Evolutionary conservation across 129 eudicot genomes (phyloP).

Genomic region (Tagetes erecta): DNA sequence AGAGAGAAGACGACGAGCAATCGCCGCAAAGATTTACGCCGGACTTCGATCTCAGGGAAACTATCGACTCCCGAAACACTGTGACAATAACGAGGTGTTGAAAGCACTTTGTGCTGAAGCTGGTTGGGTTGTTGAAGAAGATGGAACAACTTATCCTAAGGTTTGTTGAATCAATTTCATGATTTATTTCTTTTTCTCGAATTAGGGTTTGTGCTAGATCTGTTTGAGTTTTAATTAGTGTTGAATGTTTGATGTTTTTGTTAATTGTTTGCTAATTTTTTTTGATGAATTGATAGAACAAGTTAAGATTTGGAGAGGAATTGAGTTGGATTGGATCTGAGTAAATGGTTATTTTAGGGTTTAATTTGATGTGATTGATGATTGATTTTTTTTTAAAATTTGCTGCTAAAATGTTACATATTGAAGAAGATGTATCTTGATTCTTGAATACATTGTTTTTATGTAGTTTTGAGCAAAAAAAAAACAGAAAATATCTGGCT

Average conservation of each 20-base stretch:
- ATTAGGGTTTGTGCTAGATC: conserved; percentile 32
- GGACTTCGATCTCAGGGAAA: conserved; percentile 93
- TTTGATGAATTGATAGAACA: conserved; percentile 9
- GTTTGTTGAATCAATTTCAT: conserved; percentile 24
- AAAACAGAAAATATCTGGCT: background rate
- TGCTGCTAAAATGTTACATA: too few relatives aligned
- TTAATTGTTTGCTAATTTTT: background rate
- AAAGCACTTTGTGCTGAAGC: conserved; percentile 92
- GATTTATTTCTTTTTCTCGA: background rate
- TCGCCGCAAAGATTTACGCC: conserved; percentile 88
- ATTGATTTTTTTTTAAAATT: background rate
- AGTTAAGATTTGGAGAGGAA: conserved; percentile 4
- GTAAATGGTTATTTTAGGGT: conserved; percentile 12
- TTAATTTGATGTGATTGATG: background rate
- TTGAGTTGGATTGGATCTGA: conserved; percentile 19
- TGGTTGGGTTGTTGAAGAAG: conserved; percentile 94
- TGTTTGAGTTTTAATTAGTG: background rate
- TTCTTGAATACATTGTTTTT: too few relatives aligned
- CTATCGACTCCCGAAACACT: conserved; percentile 85
- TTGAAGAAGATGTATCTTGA: too few relatives aligned
- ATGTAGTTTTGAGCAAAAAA: background rate
- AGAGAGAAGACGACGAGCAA: conserved; percentile 84
- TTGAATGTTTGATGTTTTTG: background rate
- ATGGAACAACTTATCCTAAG: conserved; percentile 96
- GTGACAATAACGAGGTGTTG: conserved; percentile 88